Conservation (phyloP, 2,329 filamentous ascomycete genomes). For the Hawksworthiomyces lignivorus region DNA sequence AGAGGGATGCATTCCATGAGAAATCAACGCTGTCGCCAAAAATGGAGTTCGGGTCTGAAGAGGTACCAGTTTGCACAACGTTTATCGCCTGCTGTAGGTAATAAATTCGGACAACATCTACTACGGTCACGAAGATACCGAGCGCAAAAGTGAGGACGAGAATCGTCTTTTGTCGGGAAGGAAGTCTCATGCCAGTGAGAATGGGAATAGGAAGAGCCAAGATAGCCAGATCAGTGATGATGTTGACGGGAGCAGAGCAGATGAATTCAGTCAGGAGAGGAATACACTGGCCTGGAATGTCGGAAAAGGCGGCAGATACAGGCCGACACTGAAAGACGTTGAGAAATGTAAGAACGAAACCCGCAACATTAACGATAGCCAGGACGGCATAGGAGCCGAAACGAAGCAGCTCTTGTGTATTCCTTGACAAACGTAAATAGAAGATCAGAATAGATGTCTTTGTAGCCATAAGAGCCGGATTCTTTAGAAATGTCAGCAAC, state of each 20-base stretch:
- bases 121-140: conserved; percentile 78
- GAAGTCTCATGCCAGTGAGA: conserved; percentile 76
- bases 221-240: conserved; percentile 83
- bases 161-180: conserved; percentile 79
- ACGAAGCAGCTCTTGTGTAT: conserved; percentile 67
- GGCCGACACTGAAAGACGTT: conserved; percentile 84
- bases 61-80: conserved; percentile 25
- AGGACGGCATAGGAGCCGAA: conserved; percentile 77
- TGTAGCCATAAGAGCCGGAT: conserved; percentile 81
- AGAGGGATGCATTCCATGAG: conserved; percentile 69
- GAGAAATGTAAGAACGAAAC: conserved; percentile 71
- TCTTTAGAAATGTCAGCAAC: conserved; percentile 39
- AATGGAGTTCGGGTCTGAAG: conserved; percentile 30
- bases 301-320: conserved; percentile 58
- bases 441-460: conserved; percentile 92
- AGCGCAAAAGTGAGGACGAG: conserved; percentile 79
- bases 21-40: conserved; percentile 49
- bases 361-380: conserved; percentile 69
- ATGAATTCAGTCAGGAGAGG: conserved; percentile 56
- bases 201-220: conserved; percentile 83
- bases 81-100: conserved; percentile 71
- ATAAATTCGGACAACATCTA: conserved; percentile 84
- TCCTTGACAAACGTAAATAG: conserved; percentile 75
- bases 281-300: conserved; percentile 37
- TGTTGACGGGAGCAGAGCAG: conserved; percentile 80